Conservation (phyloP, 192 early-diverging fungal species). For the Entophlyctis luteolus region DNA sequence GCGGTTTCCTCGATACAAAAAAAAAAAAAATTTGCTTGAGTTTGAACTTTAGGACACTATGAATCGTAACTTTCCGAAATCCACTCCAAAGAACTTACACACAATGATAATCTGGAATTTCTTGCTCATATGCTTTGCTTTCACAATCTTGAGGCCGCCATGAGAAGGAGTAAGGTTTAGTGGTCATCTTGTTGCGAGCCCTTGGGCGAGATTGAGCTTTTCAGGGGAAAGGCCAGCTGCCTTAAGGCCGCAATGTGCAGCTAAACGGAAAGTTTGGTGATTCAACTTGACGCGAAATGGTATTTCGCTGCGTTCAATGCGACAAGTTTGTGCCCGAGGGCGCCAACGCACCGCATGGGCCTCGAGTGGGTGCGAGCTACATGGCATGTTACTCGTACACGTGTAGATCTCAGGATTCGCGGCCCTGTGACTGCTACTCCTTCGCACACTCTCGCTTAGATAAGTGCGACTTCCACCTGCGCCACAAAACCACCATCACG, state of each 20-base stretch:
- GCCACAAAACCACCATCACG: not conserved
- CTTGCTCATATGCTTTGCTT: too few relatives aligned
- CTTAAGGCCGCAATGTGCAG: too few relatives aligned
- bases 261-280: too few relatives aligned
- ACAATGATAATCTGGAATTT: not conserved
- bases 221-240: too few relatives aligned
- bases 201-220: too few relatives aligned
- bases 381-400: not conserved
- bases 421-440: not conserved
- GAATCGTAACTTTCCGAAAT: too few relatives aligned
- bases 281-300: too few relatives aligned
- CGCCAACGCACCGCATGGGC: not conserved
- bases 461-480: not conserved
- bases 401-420: too few relatives aligned
- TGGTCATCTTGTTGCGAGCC: too few relatives aligned
- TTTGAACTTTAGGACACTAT: too few relatives aligned
- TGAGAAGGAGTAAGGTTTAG: not conserved
- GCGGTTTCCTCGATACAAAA: not conserved
- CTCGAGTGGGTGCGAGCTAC: not conserved
- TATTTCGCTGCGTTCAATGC: slow-evolving; percentile 7
- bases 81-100: too few relatives aligned
- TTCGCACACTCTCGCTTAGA: not conserved
- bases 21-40: not conserved
- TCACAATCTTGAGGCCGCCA: not conserved
- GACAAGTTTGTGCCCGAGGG: not conserved